Evolutionary conservation across 768 basidiomycete species (phyloP), one percentile per base, ranked within the genome.

Genomic region (Tricholoma bakamatsutake): DNA sequence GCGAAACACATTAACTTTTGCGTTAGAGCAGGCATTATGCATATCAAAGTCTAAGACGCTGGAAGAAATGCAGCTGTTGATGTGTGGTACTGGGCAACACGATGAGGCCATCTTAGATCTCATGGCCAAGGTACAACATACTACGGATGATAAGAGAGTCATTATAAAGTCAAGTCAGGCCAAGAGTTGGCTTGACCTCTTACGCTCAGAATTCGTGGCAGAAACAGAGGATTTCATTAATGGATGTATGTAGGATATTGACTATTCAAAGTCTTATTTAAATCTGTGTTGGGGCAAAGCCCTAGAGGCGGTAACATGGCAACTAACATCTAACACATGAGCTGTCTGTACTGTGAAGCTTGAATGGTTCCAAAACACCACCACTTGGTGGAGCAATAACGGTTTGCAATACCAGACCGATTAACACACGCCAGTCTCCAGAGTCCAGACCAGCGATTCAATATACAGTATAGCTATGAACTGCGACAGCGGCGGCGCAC

Each of bases 401-500:
- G 21, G 21, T 24, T 24, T 24, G 2, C 3, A 24, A 24, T 24
- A 24, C 21, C 3, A 24, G 21, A 24, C 21, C 3, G 2, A 24
- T 24, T 24, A 24, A 24, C 21, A 3, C 21, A 24, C 21, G 21
- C 21, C 21, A 24, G 21, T 24, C 21, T 24, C 21, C 21, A 24
- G 21, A 24, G 21, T 24, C 21, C 21, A 24, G 21, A 24, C 21
- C 21, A 24, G 21, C 3, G 21, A 24, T 24, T 48, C 46, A 30
- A 30, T 12, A 48, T 31, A 24, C 28, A 30, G 28, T n/a, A 9
- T 15, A 8, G 3, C 39, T 34, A 43, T 52, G 28, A 34, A 10
- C 50, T 8, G 24, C 37, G 28, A 33, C 28, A 52, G 13, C 24
- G 3, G 10, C 8, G 27, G 63, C 80, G 43, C 57, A 94, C 95